Conservation (phyloP, 345 rosid species). For the Moricandia moricandioides region DNA sequence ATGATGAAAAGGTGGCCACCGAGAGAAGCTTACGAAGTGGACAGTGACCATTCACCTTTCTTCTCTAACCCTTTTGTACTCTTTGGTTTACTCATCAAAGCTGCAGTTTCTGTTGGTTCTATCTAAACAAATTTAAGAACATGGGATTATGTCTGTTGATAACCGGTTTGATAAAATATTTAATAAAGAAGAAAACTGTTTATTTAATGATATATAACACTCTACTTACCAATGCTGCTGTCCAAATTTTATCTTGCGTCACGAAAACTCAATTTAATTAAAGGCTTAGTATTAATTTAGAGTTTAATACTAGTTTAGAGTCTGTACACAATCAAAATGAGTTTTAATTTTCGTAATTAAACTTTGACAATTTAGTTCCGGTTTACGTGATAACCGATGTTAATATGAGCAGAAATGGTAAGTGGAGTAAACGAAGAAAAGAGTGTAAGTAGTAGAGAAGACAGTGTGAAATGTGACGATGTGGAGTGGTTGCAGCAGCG, state of each 20-base stretch:
- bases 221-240: not conserved
- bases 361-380: not conserved
- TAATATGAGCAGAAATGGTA: not conserved
- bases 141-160: not conserved
- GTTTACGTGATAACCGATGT: not conserved
- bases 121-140: not conserved
- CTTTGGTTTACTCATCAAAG: slow-evolving; percentile 66
- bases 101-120: slow-evolving; percentile 43
- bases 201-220: not conserved
- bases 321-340: not conserved
- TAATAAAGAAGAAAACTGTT: not conserved
- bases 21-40: slow-evolving; percentile 49
- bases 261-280: not conserved
- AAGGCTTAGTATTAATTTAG: not conserved
- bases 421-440: not conserved
- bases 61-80: slow-evolving; percentile 74
- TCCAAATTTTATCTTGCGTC: not conserved
- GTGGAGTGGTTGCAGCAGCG: slow-evolving; percentile 5
- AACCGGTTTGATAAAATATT: slow-evolving; percentile 10
- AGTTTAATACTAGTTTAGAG: not conserved
- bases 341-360: not conserved
- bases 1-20: slow-evolving; percentile 83
- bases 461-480: not conserved
- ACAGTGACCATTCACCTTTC: slow-evolving; percentile 81
- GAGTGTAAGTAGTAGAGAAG: slow-evolving; percentile 5